Conservation (phyloP, 164 flowering plant genomes). For the Aristolochia contorta region DNA sequence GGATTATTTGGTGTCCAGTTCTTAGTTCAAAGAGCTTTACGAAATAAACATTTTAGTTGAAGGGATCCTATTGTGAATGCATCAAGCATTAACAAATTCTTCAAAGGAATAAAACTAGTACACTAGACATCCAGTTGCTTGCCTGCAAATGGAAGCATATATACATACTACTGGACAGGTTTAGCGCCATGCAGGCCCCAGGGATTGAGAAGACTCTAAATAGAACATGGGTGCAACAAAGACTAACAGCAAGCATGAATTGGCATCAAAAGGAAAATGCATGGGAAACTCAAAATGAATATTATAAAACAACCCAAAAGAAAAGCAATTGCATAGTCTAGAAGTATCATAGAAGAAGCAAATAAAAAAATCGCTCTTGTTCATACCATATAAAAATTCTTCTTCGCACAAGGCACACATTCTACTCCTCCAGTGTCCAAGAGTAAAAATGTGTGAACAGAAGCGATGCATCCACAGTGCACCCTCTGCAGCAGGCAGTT, state of each 20-base stretch:
- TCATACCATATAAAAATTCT: conserved; percentile 41
- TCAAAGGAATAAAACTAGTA: too few relatives aligned
- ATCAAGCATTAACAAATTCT: too few relatives aligned
- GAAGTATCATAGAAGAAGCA: background rate
- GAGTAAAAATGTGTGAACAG: conserved; percentile 42
- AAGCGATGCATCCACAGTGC: conserved; percentile 93
- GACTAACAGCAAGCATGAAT: background rate
- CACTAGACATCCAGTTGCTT: too few relatives aligned
- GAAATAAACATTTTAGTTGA: too few relatives aligned
- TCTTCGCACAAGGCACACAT: conserved; percentile 67
- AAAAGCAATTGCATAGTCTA: background rate
- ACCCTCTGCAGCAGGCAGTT: conserved; percentile 45
- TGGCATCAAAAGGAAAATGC: background rate
- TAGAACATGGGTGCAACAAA: background rate
- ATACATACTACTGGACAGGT: too few relatives aligned
- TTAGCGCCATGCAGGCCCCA: too few relatives aligned
- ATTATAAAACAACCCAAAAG: background rate
- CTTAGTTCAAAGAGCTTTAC: too few relatives aligned
- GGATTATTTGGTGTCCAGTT: too few relatives aligned
- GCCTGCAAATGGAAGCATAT: too few relatives aligned
- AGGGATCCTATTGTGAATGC: too few relatives aligned
- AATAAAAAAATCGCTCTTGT: background rate
- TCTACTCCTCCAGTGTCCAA: conserved; percentile 89
- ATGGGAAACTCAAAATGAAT: background rate
- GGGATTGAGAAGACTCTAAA: background rate